Evolutionary conservation across 768 basidiomycete species (phyloP).

Genomic region (Lactarius evosmus): DNA sequence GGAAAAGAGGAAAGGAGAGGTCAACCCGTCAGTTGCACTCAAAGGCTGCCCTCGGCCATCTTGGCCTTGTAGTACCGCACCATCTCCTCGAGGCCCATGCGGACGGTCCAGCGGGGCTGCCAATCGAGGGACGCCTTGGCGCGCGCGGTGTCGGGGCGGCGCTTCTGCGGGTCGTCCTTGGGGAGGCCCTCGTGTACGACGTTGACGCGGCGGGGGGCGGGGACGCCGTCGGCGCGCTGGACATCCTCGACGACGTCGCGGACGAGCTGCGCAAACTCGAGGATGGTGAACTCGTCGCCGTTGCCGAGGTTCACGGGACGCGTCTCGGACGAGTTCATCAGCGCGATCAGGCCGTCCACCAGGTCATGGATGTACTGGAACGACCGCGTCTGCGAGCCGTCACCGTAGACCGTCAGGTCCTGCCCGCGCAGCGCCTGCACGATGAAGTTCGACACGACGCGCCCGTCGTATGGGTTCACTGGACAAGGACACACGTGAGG

Average conservation of each 20-base stretch:
- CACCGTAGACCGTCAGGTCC: slow-evolving; percentile 96
- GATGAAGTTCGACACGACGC: slow-evolving; percentile 99
- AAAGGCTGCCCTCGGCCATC: slow-evolving; percentile 81
- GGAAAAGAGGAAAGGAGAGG: background rate
- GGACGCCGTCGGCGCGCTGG: slow-evolving; percentile 73
- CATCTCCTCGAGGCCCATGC: slow-evolving; percentile 95
- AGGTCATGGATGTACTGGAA: slow-evolving; percentile 99
- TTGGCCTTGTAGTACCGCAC: slow-evolving; percentile 89
- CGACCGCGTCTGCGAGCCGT: slow-evolving; percentile 89
- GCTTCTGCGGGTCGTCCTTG: slow-evolving; percentile 90
- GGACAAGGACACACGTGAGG: background rate
- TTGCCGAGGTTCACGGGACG: slow-evolving; percentile 98
- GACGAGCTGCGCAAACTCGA: slow-evolving; percentile 90
- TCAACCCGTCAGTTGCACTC: background rate
- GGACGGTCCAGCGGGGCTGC: slow-evolving; percentile 92
- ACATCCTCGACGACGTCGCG: slow-evolving; percentile 92
- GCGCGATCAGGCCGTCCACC: slow-evolving; percentile 84
- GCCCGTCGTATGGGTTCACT: slow-evolving; percentile 97
- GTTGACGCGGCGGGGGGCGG: slow-evolving; percentile 49
- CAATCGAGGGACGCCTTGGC: slow-evolving; percentile 82
- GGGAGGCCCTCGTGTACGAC: slow-evolving; percentile 82
- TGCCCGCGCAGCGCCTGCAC: slow-evolving; percentile 95
- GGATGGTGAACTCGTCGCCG: slow-evolving; percentile 92
- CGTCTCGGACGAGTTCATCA: slow-evolving; percentile 94
- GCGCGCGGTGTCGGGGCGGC: slow-evolving; percentile 88